phyloP scores from a whole-genome alignment of 148 eudicot species.

The Rhododendron simsii region DNA sequence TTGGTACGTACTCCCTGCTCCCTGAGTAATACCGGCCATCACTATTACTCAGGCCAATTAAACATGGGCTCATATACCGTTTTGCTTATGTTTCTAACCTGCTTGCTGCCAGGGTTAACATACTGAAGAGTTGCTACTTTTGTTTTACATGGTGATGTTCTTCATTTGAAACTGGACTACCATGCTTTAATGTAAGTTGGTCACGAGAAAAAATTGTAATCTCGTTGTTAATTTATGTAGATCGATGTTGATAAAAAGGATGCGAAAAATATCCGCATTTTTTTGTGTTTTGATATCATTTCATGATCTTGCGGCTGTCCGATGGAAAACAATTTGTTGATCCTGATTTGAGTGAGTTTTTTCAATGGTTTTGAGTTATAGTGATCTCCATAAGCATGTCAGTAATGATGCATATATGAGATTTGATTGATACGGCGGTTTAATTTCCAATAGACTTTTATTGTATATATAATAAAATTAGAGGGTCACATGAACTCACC shows the following conservation, averaged over 20 bases:
- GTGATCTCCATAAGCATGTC: too few species aligned
- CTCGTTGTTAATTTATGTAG: background rate
- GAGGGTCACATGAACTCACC: too few species aligned
- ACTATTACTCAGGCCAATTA: background rate
- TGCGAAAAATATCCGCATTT: background rate
- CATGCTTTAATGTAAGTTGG: background rate
- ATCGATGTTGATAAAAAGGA: background rate
- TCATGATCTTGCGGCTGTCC: background rate
- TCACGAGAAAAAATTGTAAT: background rate
- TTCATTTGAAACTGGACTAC: too few species aligned
- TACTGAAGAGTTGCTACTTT: too few species aligned
- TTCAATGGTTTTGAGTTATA: too few species aligned
- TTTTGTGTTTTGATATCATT: background rate
- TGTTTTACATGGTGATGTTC: too few species aligned
- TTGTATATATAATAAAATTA: too few species aligned
- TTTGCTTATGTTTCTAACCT: too few species aligned
- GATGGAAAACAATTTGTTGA: background rate
- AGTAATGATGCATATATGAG: too few species aligned
- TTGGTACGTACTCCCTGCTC: too few species aligned
- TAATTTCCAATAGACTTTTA: too few species aligned
- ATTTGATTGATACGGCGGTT: too few species aligned
- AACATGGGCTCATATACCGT: background rate
- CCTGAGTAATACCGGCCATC: background rate
- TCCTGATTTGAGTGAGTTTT: background rate
- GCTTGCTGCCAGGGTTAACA: background rate